Percentiles rank a stretch among this genome's conserved stretches.
phyloP scores from a whole-genome alignment of 1,284 basidiomycete species.

The Grifola frondosa region DNA sequence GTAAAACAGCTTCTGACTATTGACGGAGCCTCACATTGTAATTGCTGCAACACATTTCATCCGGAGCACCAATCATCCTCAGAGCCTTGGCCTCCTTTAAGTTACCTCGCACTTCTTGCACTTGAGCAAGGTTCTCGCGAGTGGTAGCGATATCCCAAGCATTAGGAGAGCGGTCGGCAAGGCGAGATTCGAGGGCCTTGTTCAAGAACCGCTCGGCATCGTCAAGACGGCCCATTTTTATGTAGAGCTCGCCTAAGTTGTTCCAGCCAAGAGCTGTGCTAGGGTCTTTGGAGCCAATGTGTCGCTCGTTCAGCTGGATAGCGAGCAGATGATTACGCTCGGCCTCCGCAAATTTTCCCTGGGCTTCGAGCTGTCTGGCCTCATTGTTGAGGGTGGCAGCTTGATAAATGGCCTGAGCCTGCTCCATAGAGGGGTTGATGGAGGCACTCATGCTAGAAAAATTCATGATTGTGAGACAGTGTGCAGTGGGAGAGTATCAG shows the following conservation, averaged over 20 bases:
- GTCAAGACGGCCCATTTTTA: slow-evolving; percentile 31
- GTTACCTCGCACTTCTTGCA: slow-evolving; percentile 31
- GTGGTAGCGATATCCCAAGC: slow-evolving; percentile 33
- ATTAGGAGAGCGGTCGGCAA: slow-evolving; percentile 9
- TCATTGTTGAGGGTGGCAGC: slow-evolving; percentile 20
- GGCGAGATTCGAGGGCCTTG: slow-evolving; percentile 29
- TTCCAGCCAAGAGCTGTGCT: slow-evolving; percentile 30
- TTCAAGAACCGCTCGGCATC: slow-evolving; percentile 34
- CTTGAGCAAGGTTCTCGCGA: slow-evolving; percentile 34
- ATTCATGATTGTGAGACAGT: no score
- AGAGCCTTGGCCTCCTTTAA: slow-evolving; percentile 28
- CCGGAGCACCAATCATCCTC: slow-evolving; percentile 22
- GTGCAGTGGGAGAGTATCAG: no score
- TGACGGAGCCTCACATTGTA: slow-evolving; percentile 11
- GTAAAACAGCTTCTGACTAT: no score
- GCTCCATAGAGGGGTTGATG: no score
- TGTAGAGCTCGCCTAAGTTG: slow-evolving; percentile 33
- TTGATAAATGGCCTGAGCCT: no score
- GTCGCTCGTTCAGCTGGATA: slow-evolving; percentile 26
- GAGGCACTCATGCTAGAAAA: no score
- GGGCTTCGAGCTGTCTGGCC: slow-evolving; percentile 21
- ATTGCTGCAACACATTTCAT: slow-evolving; percentile 31
- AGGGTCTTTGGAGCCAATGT: slow-evolving; percentile 10
- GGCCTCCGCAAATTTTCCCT: slow-evolving; percentile 29
- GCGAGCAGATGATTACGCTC: slow-evolving; percentile 29